Base-by-base conservation (phyloP, 2,329 filamentous ascomycete species). In the Fusarium gaditjirri region DNA sequence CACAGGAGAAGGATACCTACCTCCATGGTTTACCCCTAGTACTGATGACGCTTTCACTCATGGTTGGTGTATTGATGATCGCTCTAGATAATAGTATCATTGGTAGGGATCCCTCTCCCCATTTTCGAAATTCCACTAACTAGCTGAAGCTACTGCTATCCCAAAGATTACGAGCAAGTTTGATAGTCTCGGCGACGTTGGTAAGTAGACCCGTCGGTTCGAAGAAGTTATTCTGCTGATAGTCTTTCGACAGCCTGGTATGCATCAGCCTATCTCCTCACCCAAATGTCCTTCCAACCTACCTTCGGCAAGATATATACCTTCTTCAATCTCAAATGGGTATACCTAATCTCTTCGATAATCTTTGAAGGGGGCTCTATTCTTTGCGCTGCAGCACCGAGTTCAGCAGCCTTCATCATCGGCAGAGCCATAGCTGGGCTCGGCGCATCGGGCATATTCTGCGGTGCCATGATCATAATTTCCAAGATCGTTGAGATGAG, bases 391-490 rank as follows among this genome's bases (percentile, higher is more conserved):
- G 72, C 70, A 1, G 76, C 78, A 2, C 78, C 79, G 2, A 80
- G 70, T n/a, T 81, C 79, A 3, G 70, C 72, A 9, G 78, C 78
- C 6, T 79, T 84, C 5, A 84, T 84, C n/a, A 68, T 77, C 0
- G 83, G 83, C 0, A 77, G 83, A 23, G 81, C 81, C 1, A 49
- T 84, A 2, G 76, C 82, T 7, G 83, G 82, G 4, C 41, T 81
- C 3, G 83, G 82, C 1, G 72, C 68, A 5, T 59, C 74, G 0
- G 74, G 74, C 0, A 42, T 76, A 1, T 65, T 62, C 52, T 75
- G 70, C 4, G 74, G 72, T 1, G 47, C 70, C 4, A 59, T 75
- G 57, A 68, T 68, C 0, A 67, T 76, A 1, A 33, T 69, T 13
- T 53, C 68, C 1, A 57, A 65, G 14, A 69, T 72, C 13, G 72